Evolutionary conservation across 225 moss, liverwort and hornwort species (phyloP).

Genomic region (Bryum argenteum): DNA sequence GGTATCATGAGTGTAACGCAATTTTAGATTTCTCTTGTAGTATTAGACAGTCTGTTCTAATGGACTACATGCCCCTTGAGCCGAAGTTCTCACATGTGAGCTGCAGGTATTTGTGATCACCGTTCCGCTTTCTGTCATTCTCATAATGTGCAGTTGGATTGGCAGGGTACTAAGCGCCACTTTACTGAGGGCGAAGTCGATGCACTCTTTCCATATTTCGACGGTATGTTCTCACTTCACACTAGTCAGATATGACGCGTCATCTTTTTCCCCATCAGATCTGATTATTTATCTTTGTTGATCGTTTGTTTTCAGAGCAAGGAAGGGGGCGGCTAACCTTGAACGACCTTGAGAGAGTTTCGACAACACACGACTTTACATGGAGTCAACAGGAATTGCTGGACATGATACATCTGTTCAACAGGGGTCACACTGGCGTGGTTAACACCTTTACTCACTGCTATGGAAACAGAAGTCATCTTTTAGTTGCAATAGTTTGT

Average conservation of each 20-base stretch:
- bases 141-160: constrained; percentile 31
- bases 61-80: not conserved
- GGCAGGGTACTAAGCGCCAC: constrained; percentile 45
- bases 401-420: constrained; percentile 66
- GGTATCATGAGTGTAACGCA: not conserved
- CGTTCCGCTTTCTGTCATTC: constrained; percentile 18
- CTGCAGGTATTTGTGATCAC: not conserved
- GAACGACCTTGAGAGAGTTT: constrained; percentile 51
- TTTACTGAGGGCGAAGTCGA: constrained; percentile 57
- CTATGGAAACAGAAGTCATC: not conserved
- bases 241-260: not conserved
- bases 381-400: constrained; percentile 63
- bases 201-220: constrained; percentile 56
- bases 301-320: constrained; percentile 47
- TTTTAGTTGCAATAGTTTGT: constrained; percentile 5
- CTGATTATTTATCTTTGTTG: constrained; percentile 4
- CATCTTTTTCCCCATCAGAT: not conserved
- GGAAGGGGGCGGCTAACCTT: constrained; percentile 49
- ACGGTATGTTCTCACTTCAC: constrained; percentile 38
- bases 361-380: constrained; percentile 62
- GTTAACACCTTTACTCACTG: constrained; percentile 28
- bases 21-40: constrained; percentile 14
- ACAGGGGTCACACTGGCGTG: constrained; percentile 50
- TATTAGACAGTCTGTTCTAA: constrained; percentile 14
- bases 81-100: not conserved